Conservation (phyloP, 1,284 basidiomycete species). For the Rugiboletus extremiorientalis region DNA sequence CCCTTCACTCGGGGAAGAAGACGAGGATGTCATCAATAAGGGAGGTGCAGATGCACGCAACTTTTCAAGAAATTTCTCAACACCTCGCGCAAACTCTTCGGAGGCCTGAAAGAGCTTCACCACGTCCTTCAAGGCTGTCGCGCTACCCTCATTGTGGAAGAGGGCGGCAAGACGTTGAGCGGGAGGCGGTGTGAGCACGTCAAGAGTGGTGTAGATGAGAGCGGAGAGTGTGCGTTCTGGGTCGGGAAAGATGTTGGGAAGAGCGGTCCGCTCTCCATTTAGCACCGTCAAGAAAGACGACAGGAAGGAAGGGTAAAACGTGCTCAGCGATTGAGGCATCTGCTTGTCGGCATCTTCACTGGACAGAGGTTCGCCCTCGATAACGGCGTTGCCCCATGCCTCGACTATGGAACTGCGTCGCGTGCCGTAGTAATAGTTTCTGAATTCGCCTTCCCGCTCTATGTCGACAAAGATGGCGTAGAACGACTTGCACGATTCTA, state of each 20-base stretch:
- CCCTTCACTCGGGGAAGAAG: conserved; percentile 20
- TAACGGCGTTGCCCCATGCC: conserved; percentile 61
- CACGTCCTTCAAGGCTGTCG: conserved; percentile 64
- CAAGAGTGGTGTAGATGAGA: conserved; percentile 80
- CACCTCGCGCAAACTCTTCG: conserved; percentile 74
- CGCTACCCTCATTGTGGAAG: conserved; percentile 57
- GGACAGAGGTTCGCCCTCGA: conserved; percentile 40
- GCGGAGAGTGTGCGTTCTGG: conserved; percentile 71
- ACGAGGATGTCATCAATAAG: conserved; percentile 19
- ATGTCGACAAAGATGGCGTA: conserved; percentile 88
- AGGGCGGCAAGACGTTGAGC: conserved; percentile 72
- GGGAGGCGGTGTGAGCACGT: conserved; percentile 77
- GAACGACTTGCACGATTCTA: conserved; percentile 71
- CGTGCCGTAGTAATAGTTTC: conserved; percentile 90
- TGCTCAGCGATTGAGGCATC: conserved; percentile 45
- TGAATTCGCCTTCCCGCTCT: conserved; percentile 86
- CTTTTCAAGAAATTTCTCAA: conserved; percentile 78
- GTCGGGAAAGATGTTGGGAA: conserved; percentile 82
- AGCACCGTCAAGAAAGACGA: conserved; percentile 64
- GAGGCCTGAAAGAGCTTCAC: conserved; percentile 72
- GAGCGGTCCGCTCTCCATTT: conserved; percentile 68
- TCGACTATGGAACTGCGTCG: conserved; percentile 63
- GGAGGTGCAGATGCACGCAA: conserved; percentile 48
- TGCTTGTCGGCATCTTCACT: conserved; percentile 26
- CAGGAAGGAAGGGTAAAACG: conserved; percentile 78